These are phyloP conservation scores for Brassica cretica DNA, from an alignment of 345 rosid species.

Conservation along the genomic window DNA sequence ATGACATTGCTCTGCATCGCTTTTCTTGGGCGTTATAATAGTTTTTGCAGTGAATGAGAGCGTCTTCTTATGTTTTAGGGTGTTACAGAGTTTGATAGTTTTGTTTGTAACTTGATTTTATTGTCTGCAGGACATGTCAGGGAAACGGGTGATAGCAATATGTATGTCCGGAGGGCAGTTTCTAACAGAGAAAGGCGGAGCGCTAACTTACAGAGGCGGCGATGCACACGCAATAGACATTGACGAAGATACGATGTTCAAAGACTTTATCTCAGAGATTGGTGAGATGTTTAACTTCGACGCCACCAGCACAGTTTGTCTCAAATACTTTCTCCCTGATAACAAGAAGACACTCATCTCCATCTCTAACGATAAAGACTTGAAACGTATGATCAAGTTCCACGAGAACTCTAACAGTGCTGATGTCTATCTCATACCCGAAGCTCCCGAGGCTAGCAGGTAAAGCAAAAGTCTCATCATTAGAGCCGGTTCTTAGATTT, in stretches of 20 bases:
- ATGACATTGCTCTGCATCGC: not conserved
- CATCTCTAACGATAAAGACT: conserved; percentile 48
- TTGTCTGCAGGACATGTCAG: conserved; percentile 55
- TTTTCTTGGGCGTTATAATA: not conserved
- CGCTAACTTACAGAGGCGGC: conserved; percentile 34
- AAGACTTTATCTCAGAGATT: conserved; percentile 36
- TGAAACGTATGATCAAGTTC: conserved; percentile 48
- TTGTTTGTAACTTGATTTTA: conserved; percentile 18
- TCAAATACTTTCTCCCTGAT: conserved; percentile 87
- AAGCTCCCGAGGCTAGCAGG: conserved; percentile 82
- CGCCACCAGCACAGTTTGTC: conserved; percentile 51
- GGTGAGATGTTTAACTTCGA: conserved; percentile 42
- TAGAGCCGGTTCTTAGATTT: too few relatives aligned
- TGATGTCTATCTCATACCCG: conserved; percentile 64
- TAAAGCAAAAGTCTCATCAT: conserved; percentile 26
- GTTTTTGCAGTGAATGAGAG: not conserved
- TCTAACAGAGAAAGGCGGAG: conserved; percentile 55
- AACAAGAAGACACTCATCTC: conserved; percentile 80
- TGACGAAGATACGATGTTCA: conserved; percentile 30
- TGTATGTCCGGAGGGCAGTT: conserved; percentile 42
- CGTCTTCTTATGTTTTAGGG: not conserved
- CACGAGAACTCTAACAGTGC: conserved; percentile 54
- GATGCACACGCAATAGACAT: conserved; percentile 48
- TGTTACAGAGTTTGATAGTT: conserved; percentile 6
- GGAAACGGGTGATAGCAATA: conserved; percentile 54